phyloP scores from a whole-genome alignment of 148 eudicot species.

The Rhododendron williamsianum region DNA sequence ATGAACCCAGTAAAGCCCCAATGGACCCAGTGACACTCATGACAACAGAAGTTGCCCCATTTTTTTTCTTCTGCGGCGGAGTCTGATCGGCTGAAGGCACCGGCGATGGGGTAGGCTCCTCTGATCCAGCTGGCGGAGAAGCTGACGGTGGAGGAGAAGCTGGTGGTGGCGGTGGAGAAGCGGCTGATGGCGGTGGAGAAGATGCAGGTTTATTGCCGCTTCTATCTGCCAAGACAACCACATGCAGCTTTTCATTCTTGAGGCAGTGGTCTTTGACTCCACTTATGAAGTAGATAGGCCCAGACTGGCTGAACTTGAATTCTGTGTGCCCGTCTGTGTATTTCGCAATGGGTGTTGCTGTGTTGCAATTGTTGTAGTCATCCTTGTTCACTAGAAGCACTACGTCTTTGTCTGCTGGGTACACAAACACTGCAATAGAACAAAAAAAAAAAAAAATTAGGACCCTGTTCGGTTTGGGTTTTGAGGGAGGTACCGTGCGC shows the following conservation, averaged over 20 bases:
- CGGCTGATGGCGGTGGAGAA: conserved; percentile 12
- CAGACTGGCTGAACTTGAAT: conserved; percentile 50
- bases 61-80: not conserved
- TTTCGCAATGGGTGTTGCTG: conserved; percentile 40
- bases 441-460: not conserved
- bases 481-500: too few relatives aligned
- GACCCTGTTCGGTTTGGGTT: too few relatives aligned
- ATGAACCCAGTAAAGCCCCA: conserved; percentile 52
- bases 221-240: conserved; percentile 73
- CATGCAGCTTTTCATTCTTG: conserved; percentile 62
- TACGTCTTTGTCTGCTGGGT: conserved; percentile 49
- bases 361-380: conserved; percentile 65
- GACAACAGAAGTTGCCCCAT: conserved; percentile 27
- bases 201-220: not conserved
- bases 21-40: conserved; percentile 28
- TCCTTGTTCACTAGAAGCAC: conserved; percentile 59
- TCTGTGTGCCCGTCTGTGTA: conserved; percentile 63
- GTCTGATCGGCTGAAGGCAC: not conserved
- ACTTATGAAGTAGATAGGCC: conserved; percentile 82
- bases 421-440: conserved; percentile 51
- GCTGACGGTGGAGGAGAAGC: conserved; percentile 28
- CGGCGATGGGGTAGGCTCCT: too few relatives aligned
- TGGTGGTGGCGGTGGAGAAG: conserved; percentile 13
- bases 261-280: conserved; percentile 63
- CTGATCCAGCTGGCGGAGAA: too few relatives aligned